Evolutionary conservation across 768 basidiomycete species (phyloP).

Genomic region (Boletus sp.): DNA sequence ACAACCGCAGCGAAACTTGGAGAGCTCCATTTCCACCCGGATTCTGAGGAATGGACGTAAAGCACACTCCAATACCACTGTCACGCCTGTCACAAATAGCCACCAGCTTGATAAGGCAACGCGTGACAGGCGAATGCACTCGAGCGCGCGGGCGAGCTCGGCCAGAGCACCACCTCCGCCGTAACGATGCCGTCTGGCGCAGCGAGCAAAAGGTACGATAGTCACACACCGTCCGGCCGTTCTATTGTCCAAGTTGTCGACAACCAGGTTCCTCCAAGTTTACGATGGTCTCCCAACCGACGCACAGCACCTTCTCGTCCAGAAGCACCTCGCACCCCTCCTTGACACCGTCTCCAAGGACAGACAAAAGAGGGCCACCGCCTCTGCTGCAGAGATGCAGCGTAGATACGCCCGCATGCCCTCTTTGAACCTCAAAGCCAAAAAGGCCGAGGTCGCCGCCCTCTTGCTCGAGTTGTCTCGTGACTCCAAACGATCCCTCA

Average conservation of each 20-base stretch:
- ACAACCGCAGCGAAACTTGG: too few species aligned
- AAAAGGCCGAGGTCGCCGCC: constrained; percentile 50
- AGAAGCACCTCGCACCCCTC: constrained; percentile 47
- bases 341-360: constrained; percentile 42
- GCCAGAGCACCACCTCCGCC: not conserved
- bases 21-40: not conserved
- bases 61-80: not conserved
- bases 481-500: constrained; percentile 50
- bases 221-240: not conserved
- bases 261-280: constrained; percentile 41
- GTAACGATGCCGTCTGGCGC: constrained; percentile 14
- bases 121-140: not conserved
- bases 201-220: constrained; percentile 15
- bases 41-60: not conserved
- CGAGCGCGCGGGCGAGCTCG: not conserved
- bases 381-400: constrained; percentile 41
- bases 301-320: constrained; percentile 46
- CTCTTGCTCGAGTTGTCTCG: constrained; percentile 52
- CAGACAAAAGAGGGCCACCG: constrained; percentile 37
- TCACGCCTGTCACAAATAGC: not conserved
- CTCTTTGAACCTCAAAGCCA: constrained; percentile 47
- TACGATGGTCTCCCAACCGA: constrained; percentile 54
- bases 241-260: not conserved
- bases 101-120: not conserved
- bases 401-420: constrained; percentile 42